Conservation (phyloP, 116 monocot species). For the Iris pallida region DNA sequence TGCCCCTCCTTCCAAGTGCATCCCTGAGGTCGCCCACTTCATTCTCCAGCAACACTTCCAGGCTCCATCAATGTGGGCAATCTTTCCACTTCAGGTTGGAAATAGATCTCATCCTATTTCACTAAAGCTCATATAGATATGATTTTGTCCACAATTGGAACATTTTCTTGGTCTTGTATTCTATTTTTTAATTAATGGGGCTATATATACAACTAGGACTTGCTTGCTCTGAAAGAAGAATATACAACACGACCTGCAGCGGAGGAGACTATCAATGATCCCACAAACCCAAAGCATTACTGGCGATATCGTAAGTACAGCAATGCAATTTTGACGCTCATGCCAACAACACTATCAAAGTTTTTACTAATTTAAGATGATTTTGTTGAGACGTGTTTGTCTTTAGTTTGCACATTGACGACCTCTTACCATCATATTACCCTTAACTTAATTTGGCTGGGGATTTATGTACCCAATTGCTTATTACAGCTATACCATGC, state of each 20-base stretch:
- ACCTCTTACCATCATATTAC: too few relatives aligned
- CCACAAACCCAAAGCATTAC: conserved; percentile 92
- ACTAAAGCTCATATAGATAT: not conserved
- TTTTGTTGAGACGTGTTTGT: too few relatives aligned
- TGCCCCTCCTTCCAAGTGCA: conserved; percentile 57
- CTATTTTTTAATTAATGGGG: not conserved
- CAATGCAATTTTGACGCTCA: not conserved
- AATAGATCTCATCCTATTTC: not conserved
- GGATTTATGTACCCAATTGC: not conserved
- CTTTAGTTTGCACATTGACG: too few relatives aligned
- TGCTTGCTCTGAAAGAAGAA: conserved; percentile 78
- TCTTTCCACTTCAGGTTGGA: conserved; percentile 84
- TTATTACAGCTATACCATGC: not conserved
- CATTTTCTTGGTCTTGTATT: not conserved
- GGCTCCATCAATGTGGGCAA: conserved; percentile 92
- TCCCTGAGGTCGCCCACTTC: conserved; percentile 60
- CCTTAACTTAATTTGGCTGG: too few relatives aligned
- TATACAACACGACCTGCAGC: conserved; percentile 65
- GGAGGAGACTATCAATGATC: conserved; percentile 93
- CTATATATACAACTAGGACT: conserved; percentile 39
- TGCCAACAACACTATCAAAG: not conserved
- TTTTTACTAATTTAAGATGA: not conserved
- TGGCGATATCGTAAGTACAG: conserved; percentile 78
- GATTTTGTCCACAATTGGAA: not conserved
- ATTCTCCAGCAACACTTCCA: conserved; percentile 80